Conservation (phyloP, 495 filamentous ascomycete species). For the Massariosphaeria phaeospora region DNA sequence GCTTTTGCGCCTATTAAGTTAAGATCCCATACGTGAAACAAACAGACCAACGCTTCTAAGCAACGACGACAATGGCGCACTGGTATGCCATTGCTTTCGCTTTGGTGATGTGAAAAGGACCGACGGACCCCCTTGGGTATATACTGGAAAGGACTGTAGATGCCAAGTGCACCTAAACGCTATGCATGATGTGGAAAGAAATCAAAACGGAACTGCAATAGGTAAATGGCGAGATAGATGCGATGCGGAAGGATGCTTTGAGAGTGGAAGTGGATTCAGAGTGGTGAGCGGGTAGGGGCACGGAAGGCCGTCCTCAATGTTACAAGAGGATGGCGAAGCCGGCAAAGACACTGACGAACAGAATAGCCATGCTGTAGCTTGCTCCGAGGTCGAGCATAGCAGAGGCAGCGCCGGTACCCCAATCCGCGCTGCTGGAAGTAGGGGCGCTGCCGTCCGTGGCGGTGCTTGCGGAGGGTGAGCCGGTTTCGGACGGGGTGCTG, state of each 20-base stretch:
- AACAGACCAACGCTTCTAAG: too few relatives aligned
- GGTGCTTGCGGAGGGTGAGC: constrained; percentile 31
- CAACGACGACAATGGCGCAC: too few relatives aligned
- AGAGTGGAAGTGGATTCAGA: neutral
- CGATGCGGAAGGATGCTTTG: neutral
- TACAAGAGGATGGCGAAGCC: constrained; percentile 50
- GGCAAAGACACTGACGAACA: constrained; percentile 57
- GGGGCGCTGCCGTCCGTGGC: constrained; percentile 46
- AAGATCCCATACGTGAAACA: too few relatives aligned
- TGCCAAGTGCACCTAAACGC: constrained; percentile 3
- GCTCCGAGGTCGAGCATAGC: constrained; percentile 53
- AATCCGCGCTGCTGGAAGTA: constrained; percentile 34
- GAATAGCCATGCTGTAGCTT: constrained; percentile 53
- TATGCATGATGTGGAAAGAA: constrained; percentile 15
- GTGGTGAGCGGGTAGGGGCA: neutral
- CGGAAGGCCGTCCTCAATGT: constrained; percentile 1
- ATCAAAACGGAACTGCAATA: neutral
- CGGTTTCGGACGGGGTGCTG: constrained; percentile 47
- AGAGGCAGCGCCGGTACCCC: constrained; percentile 39
- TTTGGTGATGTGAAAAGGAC: constrained; percentile 5
- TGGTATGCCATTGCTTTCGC: neutral
- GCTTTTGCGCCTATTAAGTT: too few relatives aligned
- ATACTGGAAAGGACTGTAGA: neutral
- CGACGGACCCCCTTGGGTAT: constrained; percentile 9
- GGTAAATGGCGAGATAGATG: neutral